These are phyloP conservation scores for Hibiscus syriacus DNA, from an alignment of 345 rosid genomes.

Conservation along the genomic window DNA sequence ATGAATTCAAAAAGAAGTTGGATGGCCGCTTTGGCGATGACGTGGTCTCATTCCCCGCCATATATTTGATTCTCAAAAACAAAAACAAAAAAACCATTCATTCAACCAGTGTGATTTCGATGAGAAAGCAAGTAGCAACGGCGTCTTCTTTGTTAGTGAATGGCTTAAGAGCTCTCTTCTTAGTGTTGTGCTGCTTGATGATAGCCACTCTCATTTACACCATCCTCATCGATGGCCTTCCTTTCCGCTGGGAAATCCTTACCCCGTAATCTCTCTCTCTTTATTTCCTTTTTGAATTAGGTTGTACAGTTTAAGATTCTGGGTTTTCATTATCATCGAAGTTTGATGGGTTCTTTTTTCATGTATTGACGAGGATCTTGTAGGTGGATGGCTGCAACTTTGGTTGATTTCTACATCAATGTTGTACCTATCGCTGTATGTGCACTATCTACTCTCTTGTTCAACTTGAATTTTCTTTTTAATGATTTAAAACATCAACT, in stretches of 20 bases:
- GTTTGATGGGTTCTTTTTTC: not conserved
- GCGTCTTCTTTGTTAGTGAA: constrained; percentile 27
- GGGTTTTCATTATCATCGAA: not conserved
- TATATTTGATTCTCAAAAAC: not conserved
- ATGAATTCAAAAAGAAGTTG: not conserved
- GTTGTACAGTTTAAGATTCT: not conserved
- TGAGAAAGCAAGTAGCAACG: constrained; percentile 20
- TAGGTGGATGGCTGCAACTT: constrained; percentile 76
- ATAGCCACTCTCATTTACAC: constrained; percentile 53
- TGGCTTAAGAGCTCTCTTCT: constrained; percentile 40
- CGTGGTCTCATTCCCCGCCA: constrained; percentile 33
- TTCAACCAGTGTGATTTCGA: not conserved
- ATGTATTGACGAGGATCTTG: not conserved
- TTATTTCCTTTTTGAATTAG: not conserved
- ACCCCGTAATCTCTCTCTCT: constrained; percentile 43
- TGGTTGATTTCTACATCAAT: constrained; percentile 67
- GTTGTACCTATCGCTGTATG: constrained; percentile 52
- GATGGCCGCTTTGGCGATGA: constrained; percentile 6
- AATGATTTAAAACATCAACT: not conserved
- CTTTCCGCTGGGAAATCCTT: constrained; percentile 60
- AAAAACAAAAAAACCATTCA: too few relatives aligned
- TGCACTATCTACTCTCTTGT: not conserved
- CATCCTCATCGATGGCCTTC: constrained; percentile 53
- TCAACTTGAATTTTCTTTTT: not conserved
- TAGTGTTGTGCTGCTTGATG: constrained; percentile 37